Base-by-base conservation (phyloP, 1,284 basidiomycete species). In the Cerrena zonata region DNA sequence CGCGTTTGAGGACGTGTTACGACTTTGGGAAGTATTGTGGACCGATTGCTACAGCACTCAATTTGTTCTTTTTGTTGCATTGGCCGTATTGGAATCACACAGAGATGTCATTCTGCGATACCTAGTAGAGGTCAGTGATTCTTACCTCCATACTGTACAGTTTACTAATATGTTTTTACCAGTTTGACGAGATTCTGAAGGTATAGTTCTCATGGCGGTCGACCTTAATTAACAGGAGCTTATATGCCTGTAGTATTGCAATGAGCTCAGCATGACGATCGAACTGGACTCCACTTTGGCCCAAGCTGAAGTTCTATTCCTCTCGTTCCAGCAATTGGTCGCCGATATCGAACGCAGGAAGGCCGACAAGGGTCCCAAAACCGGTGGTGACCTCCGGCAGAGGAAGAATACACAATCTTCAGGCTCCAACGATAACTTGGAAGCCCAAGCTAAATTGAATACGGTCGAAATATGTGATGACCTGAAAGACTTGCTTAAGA, bases 11-110 rank as follows among this genome's bases (percentile, higher is more conserved):
- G 88, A 95, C 48, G 89, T 98, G 23, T 73, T 94, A 27, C 78
- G 81, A 19, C 71, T 99, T 5, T 99, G 96, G 96, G 96, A 99
- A 68, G 86, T 92, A 10, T 71, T 96, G n/a, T 96, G 91, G 89
- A 94, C 94, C 4, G 84, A 94, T 61, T 89, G 90, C 63, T 93
- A 93, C 69, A 91, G 86, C 64, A 80, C 79, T 27, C 74, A 86
- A 27, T 97, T 98, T 62, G 83, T 94, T n/a, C 79, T 99, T 2
- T 99, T 99, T 61, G 78, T 98, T 19, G 94, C 94, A 0, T 77
- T 99, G 21, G 94, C 94, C 0, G 81, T 99, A 27, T 76, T 99
- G 11, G 92, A 98, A 66, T 89, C 89, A 3, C 94, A 99, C 68
- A 77, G 94, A 34, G 93, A 96, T 61, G 88, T 96, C 64, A 89